These are phyloP conservation scores for Holtermannia corniformis DNA, from an alignment of 768 basidiomycete species.

Conservation along the genomic window DNA sequence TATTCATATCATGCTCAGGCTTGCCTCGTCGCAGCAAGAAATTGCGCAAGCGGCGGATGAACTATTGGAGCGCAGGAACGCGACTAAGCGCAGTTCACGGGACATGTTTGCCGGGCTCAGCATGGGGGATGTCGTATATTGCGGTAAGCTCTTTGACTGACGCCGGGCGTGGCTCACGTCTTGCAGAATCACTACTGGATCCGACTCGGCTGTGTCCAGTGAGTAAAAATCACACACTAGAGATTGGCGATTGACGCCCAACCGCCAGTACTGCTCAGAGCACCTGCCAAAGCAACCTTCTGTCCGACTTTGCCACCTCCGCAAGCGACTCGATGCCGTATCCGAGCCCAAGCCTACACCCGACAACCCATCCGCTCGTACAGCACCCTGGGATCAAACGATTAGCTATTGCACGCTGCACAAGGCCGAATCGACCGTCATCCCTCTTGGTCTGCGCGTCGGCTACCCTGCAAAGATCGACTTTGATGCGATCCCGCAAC, in stretches of 20 bases:
- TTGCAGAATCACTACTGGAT: background rate
- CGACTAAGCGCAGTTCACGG: background rate
- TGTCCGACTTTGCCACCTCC: background rate
- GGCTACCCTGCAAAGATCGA: conserved; percentile 32
- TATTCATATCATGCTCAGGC: no score
- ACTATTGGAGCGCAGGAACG: background rate
- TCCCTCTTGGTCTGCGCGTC: conserved; percentile 23
- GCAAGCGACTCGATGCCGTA: background rate
- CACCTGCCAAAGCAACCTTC: background rate
- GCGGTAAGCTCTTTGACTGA: background rate
- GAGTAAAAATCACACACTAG: no score
- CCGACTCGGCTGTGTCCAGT: background rate
- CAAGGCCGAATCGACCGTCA: conserved; percentile 18
- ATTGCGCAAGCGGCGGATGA: no score
- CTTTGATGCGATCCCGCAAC: conserved; percentile 6
- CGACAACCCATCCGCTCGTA: conserved; percentile 8
- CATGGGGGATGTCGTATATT: background rate
- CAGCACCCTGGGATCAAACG: conserved; percentile 12
- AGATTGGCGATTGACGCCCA: no score
- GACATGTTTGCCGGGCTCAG: background rate
- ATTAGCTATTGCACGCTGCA: conserved; percentile 30
- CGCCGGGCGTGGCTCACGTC: background rate
- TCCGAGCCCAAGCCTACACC: conserved; percentile 1
- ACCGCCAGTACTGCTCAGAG: background rate
- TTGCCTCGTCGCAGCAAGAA: no score